Base-by-base conservation (phyloP, 306 rosid genomes). In the Senna tora region DNA sequence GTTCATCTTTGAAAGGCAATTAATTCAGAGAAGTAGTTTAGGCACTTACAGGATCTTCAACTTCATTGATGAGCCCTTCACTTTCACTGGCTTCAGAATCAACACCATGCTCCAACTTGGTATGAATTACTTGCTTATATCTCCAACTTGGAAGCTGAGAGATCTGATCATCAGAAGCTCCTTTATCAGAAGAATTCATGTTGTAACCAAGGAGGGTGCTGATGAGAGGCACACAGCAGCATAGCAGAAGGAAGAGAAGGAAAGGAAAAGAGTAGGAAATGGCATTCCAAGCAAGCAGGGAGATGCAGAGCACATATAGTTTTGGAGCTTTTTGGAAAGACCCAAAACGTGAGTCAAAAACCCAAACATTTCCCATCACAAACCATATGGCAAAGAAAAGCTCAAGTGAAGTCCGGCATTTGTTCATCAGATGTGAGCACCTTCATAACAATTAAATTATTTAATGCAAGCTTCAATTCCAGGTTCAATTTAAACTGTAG, bases 301-400 rank as follows among this genome's bases (percentile, higher is more conserved):
- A 66, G 86, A 91, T 77, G 73, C 97, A 87, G 38, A 94, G 94
- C 28, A 91, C 89, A 49, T 91, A 87, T 33, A 94, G 97, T 52
- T 83, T 94, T 6, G 98, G 97, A 47, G 98, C 92, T 49, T 80
- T 83, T 32, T 73, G 75, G 72, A 91, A 87, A 2, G 96, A 86
- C 28, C 90, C 87, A 63, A 94, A 85, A 33, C 97, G 97, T 28
- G 97, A 89, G 81, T 91, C 95, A 21, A 89, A 92, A 8, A 91
- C 78, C 99, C 97, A 94, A 55, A 94, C 97, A 68, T 94, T 94
- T 5, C 99, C 99, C 97, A 94, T 94, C 76, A 94, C 97, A 75
- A 94, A 94, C 97, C 99, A 94, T 79, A 94, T 86, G 20, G 96
- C 97, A 13, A 91, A 94, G 97, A 94, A 94, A 4, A 94, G 87